A percentile compares a stretch with the other conserved stretches of the same genome.
Evolutionary conservation across 2,329 filamentous ascomycete species (phyloP).

Genomic region (Fusarium protoensiforme): DNA sequence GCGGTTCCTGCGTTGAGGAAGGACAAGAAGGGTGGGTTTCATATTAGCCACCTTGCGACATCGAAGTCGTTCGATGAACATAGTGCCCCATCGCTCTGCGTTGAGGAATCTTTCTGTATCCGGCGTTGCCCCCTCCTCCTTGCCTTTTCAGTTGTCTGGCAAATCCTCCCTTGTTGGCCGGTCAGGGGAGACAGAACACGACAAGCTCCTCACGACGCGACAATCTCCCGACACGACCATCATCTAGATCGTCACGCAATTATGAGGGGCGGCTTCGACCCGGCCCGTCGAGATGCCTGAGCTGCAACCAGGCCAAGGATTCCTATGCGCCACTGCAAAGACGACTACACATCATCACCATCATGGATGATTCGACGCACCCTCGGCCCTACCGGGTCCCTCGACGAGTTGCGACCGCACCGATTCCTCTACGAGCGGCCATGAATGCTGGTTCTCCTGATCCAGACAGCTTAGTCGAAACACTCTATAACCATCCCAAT

Average conservation of each 20-base stretch:
- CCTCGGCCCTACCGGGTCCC: constrained; percentile 41
- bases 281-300: constrained; percentile 39
- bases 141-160: not conserved
- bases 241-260: constrained; percentile 29
- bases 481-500: constrained; percentile 78
- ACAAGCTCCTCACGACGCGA: constrained; percentile 4
- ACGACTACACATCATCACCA: constrained; percentile 5
- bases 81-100: constrained; percentile 1
- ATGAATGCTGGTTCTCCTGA: constrained; percentile 38
- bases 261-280: constrained; percentile 29
- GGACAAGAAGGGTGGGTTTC: constrained; percentile 19
- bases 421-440: constrained; percentile 40
- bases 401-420: constrained; percentile 53
- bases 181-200: constrained; percentile 20
- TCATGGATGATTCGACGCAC: constrained; percentile 37
- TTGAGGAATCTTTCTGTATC: constrained; percentile 9
- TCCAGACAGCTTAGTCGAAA: constrained; percentile 64
- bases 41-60: constrained; percentile 28
- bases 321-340: constrained; percentile 22
- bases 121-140: not conserved
- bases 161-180: constrained; percentile 25
- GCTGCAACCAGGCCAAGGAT: constrained; percentile 21
- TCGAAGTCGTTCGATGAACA: constrained; percentile 29
- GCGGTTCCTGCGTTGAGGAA: constrained; percentile 21
- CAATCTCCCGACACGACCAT: constrained; percentile 3